phyloP scores from a whole-genome alignment of 208 protist species.

The Trypanosoma grayi region DNA sequence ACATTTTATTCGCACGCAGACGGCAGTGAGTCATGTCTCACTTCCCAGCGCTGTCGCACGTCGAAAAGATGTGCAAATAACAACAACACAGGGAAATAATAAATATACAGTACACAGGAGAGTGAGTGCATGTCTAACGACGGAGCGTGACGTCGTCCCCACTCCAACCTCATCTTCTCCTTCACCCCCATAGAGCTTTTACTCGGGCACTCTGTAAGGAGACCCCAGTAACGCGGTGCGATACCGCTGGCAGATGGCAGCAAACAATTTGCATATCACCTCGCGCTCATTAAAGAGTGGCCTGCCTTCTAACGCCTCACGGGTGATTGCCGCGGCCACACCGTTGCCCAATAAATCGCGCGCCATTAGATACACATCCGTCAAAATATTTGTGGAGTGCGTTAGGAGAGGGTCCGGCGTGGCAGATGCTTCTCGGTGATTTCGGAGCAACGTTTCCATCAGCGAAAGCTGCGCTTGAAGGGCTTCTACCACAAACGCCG shows the following conservation, averaged over 20 bases:
- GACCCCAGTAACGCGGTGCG: background rate
- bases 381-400: conserved; percentile 23
- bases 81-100: background rate
- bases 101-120: background rate
- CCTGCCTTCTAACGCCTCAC: conserved; percentile 10
- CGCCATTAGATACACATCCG: conserved; percentile 17
- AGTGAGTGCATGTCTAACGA: no score
- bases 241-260: conserved; percentile 3
- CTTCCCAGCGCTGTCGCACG: background rate
- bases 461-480: conserved; percentile 15
- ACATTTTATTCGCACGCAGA: background rate
- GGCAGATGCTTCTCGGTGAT: background rate
- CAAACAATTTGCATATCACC: conserved; percentile 17
- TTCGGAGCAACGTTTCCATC: conserved; percentile 12
- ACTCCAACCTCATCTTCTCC: no score
- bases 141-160: no score
- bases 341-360: conserved; percentile 7
- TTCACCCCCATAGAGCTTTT: no score
- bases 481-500: background rate
- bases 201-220: no score
- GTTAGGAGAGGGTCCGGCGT: conserved; percentile 8
- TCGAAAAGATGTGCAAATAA: background rate
- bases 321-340: background rate
- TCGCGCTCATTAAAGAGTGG: conserved; percentile 7
- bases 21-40: background rate